These are phyloP conservation scores for Boletus barrowsii DNA, from an alignment of 768 basidiomycete genomes.

Conservation along the genomic window DNA sequence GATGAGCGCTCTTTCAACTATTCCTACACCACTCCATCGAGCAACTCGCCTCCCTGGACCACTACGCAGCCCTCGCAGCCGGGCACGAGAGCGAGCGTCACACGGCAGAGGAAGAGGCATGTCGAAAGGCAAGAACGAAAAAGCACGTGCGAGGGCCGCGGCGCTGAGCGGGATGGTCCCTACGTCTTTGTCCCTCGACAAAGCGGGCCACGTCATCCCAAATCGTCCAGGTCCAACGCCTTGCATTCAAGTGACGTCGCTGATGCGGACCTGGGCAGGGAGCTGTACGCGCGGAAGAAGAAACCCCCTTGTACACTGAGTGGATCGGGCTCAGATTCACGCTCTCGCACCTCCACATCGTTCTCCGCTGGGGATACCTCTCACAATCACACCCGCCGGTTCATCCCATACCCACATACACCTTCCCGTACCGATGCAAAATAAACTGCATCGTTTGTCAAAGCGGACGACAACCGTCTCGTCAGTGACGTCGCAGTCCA, in stretches of 20 bases:
- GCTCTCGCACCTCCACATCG: slow-evolving; percentile 58
- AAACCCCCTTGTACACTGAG: slow-evolving; percentile 30
- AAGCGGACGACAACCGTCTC: slow-evolving; percentile 36
- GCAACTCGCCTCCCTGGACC: slow-evolving; percentile 45
- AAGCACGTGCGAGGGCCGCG: slow-evolving; percentile 38
- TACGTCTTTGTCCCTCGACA: not conserved
- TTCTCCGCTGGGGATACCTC: slow-evolving; percentile 28
- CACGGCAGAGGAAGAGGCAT: slow-evolving; percentile 39
- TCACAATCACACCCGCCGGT: slow-evolving; percentile 24
- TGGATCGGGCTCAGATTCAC: slow-evolving; percentile 51
- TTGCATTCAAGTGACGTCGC: slow-evolving; percentile 34
- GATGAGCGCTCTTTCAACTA: too few species aligned
- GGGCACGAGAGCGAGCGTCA: slow-evolving; percentile 29
- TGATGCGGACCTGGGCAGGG: slow-evolving; percentile 62
- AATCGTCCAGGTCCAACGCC: slow-evolving; percentile 7
- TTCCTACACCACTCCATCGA: slow-evolving; percentile 37
- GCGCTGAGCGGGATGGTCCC: slow-evolving; percentile 31
- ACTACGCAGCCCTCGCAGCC: slow-evolving; percentile 26
- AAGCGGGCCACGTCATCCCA: not conserved
- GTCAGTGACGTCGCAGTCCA: slow-evolving; percentile 45
- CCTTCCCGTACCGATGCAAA: slow-evolving; percentile 15
- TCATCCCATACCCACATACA: slow-evolving; percentile 25
- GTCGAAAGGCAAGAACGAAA: slow-evolving; percentile 46
- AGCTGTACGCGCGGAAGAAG: slow-evolving; percentile 45
- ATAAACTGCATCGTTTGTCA: slow-evolving; percentile 21